Evolutionary conservation across 257 asterid genomes (phyloP), one percentile per base, ranked within the genome.

Genomic region (Oldenlandia corymbosa): DNA sequence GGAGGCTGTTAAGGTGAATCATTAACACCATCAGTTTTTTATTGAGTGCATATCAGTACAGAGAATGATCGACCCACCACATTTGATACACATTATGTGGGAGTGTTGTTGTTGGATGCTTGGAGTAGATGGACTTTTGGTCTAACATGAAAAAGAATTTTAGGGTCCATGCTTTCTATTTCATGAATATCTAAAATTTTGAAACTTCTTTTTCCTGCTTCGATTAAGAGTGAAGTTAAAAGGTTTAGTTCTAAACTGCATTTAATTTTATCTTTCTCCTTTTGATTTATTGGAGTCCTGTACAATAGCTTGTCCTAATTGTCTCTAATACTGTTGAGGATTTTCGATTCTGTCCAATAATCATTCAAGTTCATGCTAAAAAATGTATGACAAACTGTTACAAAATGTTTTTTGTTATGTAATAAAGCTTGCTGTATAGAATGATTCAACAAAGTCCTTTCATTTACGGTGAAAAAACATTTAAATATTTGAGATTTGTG

Each of bases 1-100:
- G 70, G 94, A 85, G 68, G 70, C 72, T 64, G 74, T 81, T 75
- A 73, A 87, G 94, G 99, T 90, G 81, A 55, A 68, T 31, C 65
- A 60, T 63, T 59, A n/a, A n/a, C 58, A 53, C 23, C 18, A 23
- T 13, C 26, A 37, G 10, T 36, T 34, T n/a, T n/a, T 68, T 23
- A 26, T 26, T 5, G 17, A 58, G 36, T 58, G 47, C 30, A 43
- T 20, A 3, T 61, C 27, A 10, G 28, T 34, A 32, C 14, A 58
- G 12, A 5, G 4, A 11, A 36, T 42, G 5, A 11, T 58, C n/a
- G 31, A 0, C 20, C 26, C 37, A 28, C 60, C 37, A 17, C 7
- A 21, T 34, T 28, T 55, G 17, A 1, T 20, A 47, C 53, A 47
- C 50, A 42, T 45, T 18, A 1, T 5, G 23, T 45, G 6, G 13